Evolutionary conservation across 108 stramenopile species (phyloP).

Genomic region (Skeletonema costatum): DNA sequence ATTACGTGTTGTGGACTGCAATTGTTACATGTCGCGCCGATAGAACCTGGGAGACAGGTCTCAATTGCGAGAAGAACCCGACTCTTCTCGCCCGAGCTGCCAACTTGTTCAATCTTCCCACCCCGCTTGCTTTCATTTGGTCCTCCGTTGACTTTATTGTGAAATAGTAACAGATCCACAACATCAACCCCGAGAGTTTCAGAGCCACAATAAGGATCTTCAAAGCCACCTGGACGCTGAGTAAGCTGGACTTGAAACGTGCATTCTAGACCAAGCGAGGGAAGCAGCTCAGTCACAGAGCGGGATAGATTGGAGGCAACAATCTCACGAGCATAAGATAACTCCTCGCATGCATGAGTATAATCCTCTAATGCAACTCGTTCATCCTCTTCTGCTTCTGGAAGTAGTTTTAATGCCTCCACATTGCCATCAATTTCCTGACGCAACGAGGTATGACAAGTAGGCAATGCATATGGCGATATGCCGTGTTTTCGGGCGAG

Average conservation of each 20-base stretch:
- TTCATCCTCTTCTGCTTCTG: conserved; percentile 60
- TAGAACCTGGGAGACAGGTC: conserved; percentile 73
- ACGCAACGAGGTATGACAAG: conserved; percentile 62
- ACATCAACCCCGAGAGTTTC: conserved; percentile 47
- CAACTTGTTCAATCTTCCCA: conserved; percentile 68
- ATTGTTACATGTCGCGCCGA: conserved; percentile 55
- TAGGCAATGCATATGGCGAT: conserved; percentile 57
- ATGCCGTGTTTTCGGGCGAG: conserved; percentile 83
- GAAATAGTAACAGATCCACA: conserved; percentile 65
- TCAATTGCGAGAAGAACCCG: conserved; percentile 82
- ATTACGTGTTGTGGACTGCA: neutral
- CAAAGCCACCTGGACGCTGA: conserved; percentile 34
- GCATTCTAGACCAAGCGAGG: conserved; percentile 72
- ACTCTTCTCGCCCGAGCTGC: conserved; percentile 81
- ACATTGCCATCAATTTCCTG: conserved; percentile 77
- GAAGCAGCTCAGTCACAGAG: conserved; percentile 63
- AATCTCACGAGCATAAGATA: conserved; percentile 40
- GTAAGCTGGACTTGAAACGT: conserved; percentile 54
- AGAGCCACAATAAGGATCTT: conserved; percentile 40
- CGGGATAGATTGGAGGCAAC: conserved; percentile 52
- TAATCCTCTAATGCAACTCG: conserved; percentile 46
- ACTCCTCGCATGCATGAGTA: conserved; percentile 41
- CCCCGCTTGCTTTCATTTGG: conserved; percentile 30
- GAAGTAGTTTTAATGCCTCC: conserved; percentile 61
- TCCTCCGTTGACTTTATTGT: conserved; percentile 27